phyloP scores from a whole-genome alignment of 345 rosid species.

The Populus pruinosa region DNA sequence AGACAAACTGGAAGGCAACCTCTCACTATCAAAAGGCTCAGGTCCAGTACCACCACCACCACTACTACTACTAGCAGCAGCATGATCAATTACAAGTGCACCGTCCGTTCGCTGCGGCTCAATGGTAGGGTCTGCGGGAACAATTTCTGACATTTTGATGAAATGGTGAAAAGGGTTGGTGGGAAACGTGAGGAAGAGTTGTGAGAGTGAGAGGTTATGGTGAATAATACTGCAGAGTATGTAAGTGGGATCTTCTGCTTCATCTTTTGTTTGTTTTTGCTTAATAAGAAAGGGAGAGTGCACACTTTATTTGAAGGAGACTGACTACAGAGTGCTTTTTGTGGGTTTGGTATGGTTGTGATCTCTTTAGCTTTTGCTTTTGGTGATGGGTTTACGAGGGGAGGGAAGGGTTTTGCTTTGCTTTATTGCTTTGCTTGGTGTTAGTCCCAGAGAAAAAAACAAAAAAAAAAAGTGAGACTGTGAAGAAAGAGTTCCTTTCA shows the following conservation, averaged over 20 bases:
- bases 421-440: too few species aligned
- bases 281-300: slow-evolving; percentile 13
- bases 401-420: too few species aligned
- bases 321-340: not conserved
- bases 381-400: not conserved
- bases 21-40: slow-evolving; percentile 87
- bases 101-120: slow-evolving; percentile 15
- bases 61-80: slow-evolving; percentile 12
- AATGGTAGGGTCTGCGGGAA: slow-evolving; percentile 52
- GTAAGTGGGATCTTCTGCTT: slow-evolving; percentile 17
- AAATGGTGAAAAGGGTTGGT: not conserved
- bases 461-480: too few species aligned
- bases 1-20: slow-evolving; percentile 68
- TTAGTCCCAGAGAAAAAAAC: too few species aligned
- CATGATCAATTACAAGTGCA: slow-evolving; percentile 20
- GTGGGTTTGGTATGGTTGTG: not conserved
- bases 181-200: not conserved
- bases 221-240: slow-evolving; percentile 7
- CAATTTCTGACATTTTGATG: slow-evolving; percentile 41
- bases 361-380: slow-evolving; percentile 21
- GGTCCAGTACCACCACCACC: slow-evolving; percentile 36
- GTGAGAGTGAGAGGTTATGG: not conserved
- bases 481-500: too few species aligned
- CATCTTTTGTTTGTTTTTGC: slow-evolving; percentile 1
- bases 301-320: not conserved